These are phyloP conservation scores for Waltiozyma solani DNA, from an alignment of 1,139 yeast genomes.

Conservation along the genomic window DNA sequence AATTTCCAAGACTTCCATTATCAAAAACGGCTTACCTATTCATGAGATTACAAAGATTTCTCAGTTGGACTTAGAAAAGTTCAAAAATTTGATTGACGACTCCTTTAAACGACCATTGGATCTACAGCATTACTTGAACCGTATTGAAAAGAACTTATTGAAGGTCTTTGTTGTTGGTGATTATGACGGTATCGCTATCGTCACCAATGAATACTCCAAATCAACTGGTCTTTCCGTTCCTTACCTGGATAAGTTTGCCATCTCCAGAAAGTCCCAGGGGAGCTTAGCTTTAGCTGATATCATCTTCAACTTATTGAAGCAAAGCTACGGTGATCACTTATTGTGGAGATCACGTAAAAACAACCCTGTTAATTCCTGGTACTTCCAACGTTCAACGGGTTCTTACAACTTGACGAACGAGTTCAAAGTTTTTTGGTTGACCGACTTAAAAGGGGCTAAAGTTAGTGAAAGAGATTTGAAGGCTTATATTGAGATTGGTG, in stretches of 20 bases:
- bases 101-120: slow-evolving; percentile 71
- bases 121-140: slow-evolving; percentile 46
- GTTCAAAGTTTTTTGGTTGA: slow-evolving; percentile 19
- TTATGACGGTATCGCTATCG: slow-evolving; percentile 90
- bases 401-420: slow-evolving; percentile 31
- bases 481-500: slow-evolving; percentile 16
- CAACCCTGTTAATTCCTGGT: slow-evolving; percentile 96
- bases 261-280: slow-evolving; percentile 74
- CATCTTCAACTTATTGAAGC: slow-evolving; percentile 69
- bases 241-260: slow-evolving; percentile 90
- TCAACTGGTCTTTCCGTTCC: slow-evolving; percentile 21
- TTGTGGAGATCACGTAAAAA: slow-evolving; percentile 81
- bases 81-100: slow-evolving; percentile 58
- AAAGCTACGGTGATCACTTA: slow-evolving; percentile 61
- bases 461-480: slow-evolving; percentile 6
- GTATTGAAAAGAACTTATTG: slow-evolving; percentile 61
- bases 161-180: slow-evolving; percentile 82
- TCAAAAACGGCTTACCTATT: slow-evolving; percentile 71
- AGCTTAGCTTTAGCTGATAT: slow-evolving; percentile 91
- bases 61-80: slow-evolving; percentile 42
- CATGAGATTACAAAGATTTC: slow-evolving; percentile 25
- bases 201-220: slow-evolving; percentile 56
- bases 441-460: slow-evolving; percentile 3
- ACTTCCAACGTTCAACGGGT: slow-evolving; percentile 83
- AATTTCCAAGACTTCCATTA: slow-evolving; percentile 52